A percentile compares a stretch with the other conserved stretches of the same genome.
Conservation (phyloP, 2,329 filamentous ascomycete species). For the Colletotrichum sp. region DNA sequence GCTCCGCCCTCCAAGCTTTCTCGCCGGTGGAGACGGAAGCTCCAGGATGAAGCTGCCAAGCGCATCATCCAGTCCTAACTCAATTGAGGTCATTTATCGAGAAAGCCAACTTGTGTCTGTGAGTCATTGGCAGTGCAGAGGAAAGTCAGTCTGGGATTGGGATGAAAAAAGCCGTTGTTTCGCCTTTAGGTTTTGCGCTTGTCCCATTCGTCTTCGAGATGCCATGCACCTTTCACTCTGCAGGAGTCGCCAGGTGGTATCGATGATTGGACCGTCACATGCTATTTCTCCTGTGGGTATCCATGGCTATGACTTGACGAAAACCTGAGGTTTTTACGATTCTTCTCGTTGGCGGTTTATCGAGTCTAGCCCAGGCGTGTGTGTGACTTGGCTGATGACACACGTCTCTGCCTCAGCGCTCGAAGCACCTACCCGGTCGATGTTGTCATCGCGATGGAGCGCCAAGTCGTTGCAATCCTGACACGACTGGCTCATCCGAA, state of each 20-base stretch:
- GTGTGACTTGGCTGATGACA: not conserved
- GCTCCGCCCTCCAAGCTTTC: not conserved
- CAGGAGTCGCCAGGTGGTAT: not conserved
- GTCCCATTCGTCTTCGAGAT: not conserved
- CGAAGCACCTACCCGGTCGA: not conserved
- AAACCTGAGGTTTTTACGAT: not conserved
- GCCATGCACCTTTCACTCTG: not conserved
- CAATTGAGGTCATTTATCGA: not conserved
- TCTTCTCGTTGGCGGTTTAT: not conserved
- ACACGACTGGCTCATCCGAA: not conserved
- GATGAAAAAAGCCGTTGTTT: not conserved
- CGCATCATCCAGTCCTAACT: not conserved
- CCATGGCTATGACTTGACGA: fast-evolving
- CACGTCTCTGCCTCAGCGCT: not conserved
- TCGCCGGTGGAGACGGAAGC: not conserved
- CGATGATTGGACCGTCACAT: not conserved
- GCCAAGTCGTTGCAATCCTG: not conserved
- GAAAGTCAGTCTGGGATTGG: not conserved
- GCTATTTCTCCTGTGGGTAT: not conserved
- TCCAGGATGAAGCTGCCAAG: not conserved
- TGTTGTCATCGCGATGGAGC: not conserved
- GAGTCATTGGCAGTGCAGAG: not conserved
- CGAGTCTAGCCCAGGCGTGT: not conserved
- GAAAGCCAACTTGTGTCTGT: not conserved
- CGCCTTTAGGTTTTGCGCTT: not conserved